Base-by-base conservation (phyloP, 1,284 basidiomycete genomes). In the Microbotryum saponariae region DNA sequence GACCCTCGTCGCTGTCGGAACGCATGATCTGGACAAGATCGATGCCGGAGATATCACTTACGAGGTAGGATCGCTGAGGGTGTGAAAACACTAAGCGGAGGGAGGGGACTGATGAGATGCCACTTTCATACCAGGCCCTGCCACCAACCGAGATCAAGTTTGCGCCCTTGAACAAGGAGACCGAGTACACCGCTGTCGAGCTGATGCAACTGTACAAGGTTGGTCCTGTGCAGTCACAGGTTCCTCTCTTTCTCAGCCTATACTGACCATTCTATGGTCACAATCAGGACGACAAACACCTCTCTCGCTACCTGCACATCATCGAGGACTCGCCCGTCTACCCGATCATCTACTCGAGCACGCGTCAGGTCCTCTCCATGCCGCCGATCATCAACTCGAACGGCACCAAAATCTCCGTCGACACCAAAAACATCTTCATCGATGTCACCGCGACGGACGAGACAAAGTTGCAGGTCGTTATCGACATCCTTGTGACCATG, bases 321-420 rank as follows among this genome's bases (percentile, higher is more conserved):
- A 93, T 98, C 74, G 84, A 86, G 29, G 91, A 97, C 74, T 90
- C 89, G 12, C 91, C 94, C 8, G 91, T 94, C 49, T 98, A 97
- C 77, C 96, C 96, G 25, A 89, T 98, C 77, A 96, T 98, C 75
- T 97, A 97, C 77, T 94, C 97, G 76, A 79, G 83, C 23, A 81
- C 88, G 61, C 86, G 90, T 73, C 83, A 80, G 42, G 94, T 98
- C 2, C 81, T 96, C 21, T 96, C 91, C 14, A 92, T 98, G 87
- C 96, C 96, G 31, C 96, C 96, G 3, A 97, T 99, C 76, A 96
- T 97, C 78, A 97, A 97, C 78, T 94, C 91, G 7, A 86, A 96
- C 67, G 89, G 91, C 77, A 96, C 91, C 74, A 98, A 97, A 80
- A 98, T 99, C 73, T 90, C 91, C 0, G 80, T 97, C 66, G 86